A percentile compares a stretch with the other conserved stretches of the same genome.
phyloP scores from a whole-genome alignment of 176 grass and related monocot species.

The Hsuehochloa calcarea region DNA sequence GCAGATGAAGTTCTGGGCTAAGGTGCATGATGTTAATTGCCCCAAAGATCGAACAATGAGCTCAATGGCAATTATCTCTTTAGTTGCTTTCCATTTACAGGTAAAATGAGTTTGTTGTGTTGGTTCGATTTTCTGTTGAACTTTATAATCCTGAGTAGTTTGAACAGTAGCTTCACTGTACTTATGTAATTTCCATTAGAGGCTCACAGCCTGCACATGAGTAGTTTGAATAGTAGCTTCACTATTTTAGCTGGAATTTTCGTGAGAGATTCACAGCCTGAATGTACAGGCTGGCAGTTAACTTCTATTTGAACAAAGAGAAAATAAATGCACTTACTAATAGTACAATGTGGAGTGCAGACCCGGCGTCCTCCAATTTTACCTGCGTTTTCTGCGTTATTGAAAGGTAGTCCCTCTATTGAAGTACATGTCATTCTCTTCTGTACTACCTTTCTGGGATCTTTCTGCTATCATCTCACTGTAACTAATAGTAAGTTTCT shows the following conservation, averaged over 20 bases:
- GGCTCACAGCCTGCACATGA: neutral
- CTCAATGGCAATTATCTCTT: constrained; percentile 91
- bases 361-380: constrained; percentile 80
- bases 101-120: constrained; percentile 42
- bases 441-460: neutral
- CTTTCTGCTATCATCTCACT: constrained; percentile 1
- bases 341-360: constrained; percentile 49
- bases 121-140: constrained; percentile 9
- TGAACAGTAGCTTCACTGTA: constrained; percentile 5
- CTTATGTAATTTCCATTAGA: constrained; percentile 25
- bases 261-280: neutral
- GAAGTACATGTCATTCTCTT: neutral
- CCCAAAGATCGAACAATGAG: constrained; percentile 88
- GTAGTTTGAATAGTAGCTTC: neutral
- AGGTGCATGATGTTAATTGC: constrained; percentile 67
- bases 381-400: constrained; percentile 70
- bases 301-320: constrained; percentile 6
- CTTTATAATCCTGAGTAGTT: neutral
- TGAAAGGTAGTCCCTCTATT: constrained; percentile 65
- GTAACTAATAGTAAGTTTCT: neutral
- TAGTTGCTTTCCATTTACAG: constrained; percentile 99
- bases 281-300: neutral
- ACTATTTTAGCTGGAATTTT: neutral
- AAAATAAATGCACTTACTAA: constrained; percentile 18
- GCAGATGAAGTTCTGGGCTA: constrained; percentile 8